Base-by-base conservation (phyloP, 208 protist genomes). In the Trypanosomatidae sp. region DNA sequence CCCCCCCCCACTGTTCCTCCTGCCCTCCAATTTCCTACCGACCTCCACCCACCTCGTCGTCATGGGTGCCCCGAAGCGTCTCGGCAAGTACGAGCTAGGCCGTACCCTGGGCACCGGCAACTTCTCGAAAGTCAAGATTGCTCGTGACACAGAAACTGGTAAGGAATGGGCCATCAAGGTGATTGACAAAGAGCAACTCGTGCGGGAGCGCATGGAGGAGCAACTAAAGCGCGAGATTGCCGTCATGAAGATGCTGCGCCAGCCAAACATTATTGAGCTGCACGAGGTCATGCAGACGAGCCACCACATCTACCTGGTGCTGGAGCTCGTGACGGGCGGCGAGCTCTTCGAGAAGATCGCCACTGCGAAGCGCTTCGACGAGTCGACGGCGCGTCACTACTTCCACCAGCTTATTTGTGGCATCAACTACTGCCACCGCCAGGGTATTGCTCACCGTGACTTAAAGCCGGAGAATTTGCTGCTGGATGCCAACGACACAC, bases 331-430 rank as follows among this genome's bases (percentile, higher is more conserved):
- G 12, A 91, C 86, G 44, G 94, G 96, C 59, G 98, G 98, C 1
- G 96, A 98, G 80, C 82, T 99, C 49, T 98, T 98, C 64, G 91
- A 97, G 44, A 92, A 91, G 56, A 97, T 99, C 64, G 86, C 84
- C 5, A 69, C 64, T n/a, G 84, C 81, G 28, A 90, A 87, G 43
- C 80, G 84, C 62, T 97, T 98, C 69, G 69, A 84, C 44, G 97
- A 98, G 74, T 47, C 74, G 12, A 93, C 79, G n/a, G 94, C 93
- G 4, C 86, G 96, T 0, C 55, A 90, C 46, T 99, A 98, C 85
- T 99, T 99, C 74, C 95, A 98, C 70, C 96, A 99, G 83, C 85
- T 99, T 13, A 96, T 99, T 36, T 79, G 83, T 17, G 96, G 94
- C 25, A 82, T 99, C 39, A 73, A 86, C 70, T 98, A 98, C 79